A percentile compares a stretch with the other conserved stretches of the same genome.
phyloP scores from a whole-genome alignment of 768 basidiomycete species.

The Calocybe indica region DNA sequence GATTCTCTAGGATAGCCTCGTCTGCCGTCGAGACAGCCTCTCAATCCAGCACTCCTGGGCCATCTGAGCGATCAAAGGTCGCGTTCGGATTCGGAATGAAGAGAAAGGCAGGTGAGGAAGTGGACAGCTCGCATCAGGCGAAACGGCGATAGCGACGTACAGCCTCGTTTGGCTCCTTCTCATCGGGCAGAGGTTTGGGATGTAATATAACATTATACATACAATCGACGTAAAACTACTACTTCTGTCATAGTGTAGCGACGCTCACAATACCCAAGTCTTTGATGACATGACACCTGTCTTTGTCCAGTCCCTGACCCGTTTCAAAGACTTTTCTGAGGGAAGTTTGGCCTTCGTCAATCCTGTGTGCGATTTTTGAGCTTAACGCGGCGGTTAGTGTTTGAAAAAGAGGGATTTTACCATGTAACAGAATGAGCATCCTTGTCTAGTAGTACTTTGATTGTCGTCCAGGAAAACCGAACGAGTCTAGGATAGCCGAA shows the following conservation, averaged over 20 bases:
- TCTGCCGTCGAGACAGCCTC: conserved; percentile 39
- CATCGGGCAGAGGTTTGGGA: conserved; percentile 2
- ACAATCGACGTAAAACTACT: neutral
- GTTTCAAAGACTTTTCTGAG: conserved; percentile 71
- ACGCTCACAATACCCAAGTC: conserved; percentile 74
- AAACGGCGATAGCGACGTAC: conserved; percentile 40
- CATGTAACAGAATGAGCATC: conserved; percentile 76
- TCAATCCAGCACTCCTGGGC: conserved; percentile 45
- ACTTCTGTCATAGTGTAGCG: conserved; percentile 44
- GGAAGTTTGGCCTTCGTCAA: conserved; percentile 76
- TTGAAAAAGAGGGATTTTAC: conserved; percentile 30
- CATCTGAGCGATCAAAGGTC: conserved; percentile 66
- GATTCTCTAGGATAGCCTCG: conserved; percentile 73
- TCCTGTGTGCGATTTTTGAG: conserved; percentile 40
- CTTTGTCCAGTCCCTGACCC: conserved; percentile 69
- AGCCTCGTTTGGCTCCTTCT: neutral
- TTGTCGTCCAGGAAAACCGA: conserved; percentile 94
- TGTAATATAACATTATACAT: neutral
- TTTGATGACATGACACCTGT: conserved; percentile 61
- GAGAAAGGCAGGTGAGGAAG: conserved; percentile 73
- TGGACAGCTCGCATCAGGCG: conserved; percentile 56
- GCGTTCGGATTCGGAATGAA: conserved; percentile 75
- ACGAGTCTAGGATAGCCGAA: conserved; percentile 91
- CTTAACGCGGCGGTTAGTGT: neutral
- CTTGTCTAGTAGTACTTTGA: conserved; percentile 80